phyloP scores from a whole-genome alignment of 2,329 filamentous ascomycete species.

The Claviceps africana region DNA sequence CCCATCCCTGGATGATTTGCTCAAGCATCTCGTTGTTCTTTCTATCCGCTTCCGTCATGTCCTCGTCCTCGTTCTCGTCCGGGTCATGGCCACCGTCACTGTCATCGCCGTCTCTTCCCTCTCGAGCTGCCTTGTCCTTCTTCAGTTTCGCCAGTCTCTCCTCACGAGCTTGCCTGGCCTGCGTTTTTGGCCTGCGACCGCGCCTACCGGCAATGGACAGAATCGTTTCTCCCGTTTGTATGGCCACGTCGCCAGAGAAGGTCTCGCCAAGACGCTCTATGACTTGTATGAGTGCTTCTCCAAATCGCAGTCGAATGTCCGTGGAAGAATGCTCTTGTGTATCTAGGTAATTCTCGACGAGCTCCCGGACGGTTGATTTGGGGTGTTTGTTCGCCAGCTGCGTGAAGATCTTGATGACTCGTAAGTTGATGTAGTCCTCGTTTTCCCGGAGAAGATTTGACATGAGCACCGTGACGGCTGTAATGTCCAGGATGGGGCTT shows the following conservation, averaged over 20 bases:
- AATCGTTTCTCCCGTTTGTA: slow-evolving; percentile 41
- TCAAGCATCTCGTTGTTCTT: slow-evolving; percentile 36
- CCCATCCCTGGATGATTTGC: slow-evolving; percentile 53
- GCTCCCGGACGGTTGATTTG: slow-evolving; percentile 44
- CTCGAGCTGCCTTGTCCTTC: slow-evolving; percentile 25
- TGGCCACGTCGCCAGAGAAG: slow-evolving; percentile 39
- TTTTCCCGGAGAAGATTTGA: slow-evolving; percentile 49
- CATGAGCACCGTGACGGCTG: slow-evolving; percentile 47
- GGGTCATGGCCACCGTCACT: slow-evolving; percentile 19
- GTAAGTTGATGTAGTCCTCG: slow-evolving; percentile 59
- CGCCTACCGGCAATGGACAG: slow-evolving; percentile 51
- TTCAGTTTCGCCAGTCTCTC: slow-evolving; percentile 34
- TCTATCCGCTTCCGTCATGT: slow-evolving; percentile 27
- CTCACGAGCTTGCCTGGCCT: slow-evolving; percentile 38
- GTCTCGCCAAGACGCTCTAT: slow-evolving; percentile 45
- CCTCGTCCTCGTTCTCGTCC: slow-evolving; percentile 22
- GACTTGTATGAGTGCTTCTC: slow-evolving; percentile 51
- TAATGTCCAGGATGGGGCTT: slow-evolving; percentile 51
- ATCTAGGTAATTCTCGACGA: slow-evolving; percentile 56
- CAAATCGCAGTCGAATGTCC: slow-evolving; percentile 53
- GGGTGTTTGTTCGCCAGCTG: slow-evolving; percentile 49
- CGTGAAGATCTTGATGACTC: slow-evolving; percentile 51
- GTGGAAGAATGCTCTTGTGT: slow-evolving; percentile 40
- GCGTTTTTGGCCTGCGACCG: slow-evolving; percentile 44
- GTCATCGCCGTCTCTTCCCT: slow-evolving; percentile 26